Evolutionary conservation across 2,329 filamentous ascomycete genomes (phyloP).

Genomic region (Penicillium sp.): DNA sequence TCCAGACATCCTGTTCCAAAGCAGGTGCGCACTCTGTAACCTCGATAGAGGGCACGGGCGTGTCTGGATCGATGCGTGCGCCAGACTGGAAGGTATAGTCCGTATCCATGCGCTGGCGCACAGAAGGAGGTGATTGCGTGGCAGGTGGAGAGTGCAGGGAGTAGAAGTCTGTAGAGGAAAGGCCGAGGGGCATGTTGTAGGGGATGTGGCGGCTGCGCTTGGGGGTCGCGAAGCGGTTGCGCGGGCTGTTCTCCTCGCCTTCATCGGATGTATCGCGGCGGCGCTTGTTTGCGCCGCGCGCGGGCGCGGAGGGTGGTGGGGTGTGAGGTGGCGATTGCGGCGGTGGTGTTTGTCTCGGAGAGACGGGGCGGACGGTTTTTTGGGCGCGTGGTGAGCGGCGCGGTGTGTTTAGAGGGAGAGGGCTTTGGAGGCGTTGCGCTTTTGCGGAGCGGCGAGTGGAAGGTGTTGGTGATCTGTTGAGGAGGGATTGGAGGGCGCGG

Average conservation of each 20-base stretch:
- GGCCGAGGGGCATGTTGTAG: slow-evolving; percentile 44
- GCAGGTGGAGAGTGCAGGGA: slow-evolving; percentile 37
- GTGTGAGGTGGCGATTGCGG: slow-evolving; percentile 16
- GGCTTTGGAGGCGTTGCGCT: slow-evolving; percentile 40
- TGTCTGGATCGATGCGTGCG: slow-evolving; percentile 29
- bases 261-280: slow-evolving; percentile 32
- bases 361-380: slow-evolving; percentile 20
- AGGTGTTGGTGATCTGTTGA: slow-evolving; percentile 40
- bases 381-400: slow-evolving; percentile 31
- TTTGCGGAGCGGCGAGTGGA: slow-evolving; percentile 34
- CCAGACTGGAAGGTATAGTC: slow-evolving; percentile 8
- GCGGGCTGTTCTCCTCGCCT: slow-evolving; percentile 14
- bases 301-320: slow-evolving; percentile 26
- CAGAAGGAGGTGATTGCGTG: slow-evolving; percentile 33
- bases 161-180: slow-evolving; percentile 45
- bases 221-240: slow-evolving; percentile 40
- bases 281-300: slow-evolving; percentile 41
- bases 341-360: slow-evolving; percentile 22
- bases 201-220: slow-evolving; percentile 45
- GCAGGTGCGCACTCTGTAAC: slow-evolving; percentile 17
- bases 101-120: slow-evolving; percentile 13
- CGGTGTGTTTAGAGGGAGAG: slow-evolving; percentile 32
- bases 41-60: slow-evolving; percentile 39
- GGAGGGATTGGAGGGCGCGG: slow-evolving; percentile 42
- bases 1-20: slow-evolving; percentile 31